These are phyloP conservation scores for Datisca glomerata DNA, from an alignment of 306 rosid genomes.

Conservation along the genomic window DNA sequence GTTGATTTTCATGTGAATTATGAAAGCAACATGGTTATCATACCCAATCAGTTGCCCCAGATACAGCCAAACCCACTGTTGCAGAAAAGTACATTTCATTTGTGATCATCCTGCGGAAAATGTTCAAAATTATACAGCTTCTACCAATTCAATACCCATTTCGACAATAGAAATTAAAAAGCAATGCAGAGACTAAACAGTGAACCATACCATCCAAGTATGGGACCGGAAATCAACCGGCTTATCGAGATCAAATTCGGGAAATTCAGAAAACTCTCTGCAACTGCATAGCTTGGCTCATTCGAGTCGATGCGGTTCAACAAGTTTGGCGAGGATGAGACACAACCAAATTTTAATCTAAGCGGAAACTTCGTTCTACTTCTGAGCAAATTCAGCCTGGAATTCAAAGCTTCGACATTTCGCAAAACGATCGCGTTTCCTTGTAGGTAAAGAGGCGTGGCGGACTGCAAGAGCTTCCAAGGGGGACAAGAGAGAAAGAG, in stretches of 20 bases:
- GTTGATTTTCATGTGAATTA: background rate
- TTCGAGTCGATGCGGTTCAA: conserved; percentile 26
- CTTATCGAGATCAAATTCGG: conserved; percentile 65
- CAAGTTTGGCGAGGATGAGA: conserved; percentile 4
- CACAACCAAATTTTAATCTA: conserved; percentile 18
- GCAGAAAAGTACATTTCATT: conserved; percentile 66
- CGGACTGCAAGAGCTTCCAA: conserved; percentile 89
- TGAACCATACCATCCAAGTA: conserved; percentile 64
- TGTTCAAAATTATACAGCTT: conserved; percentile 4
- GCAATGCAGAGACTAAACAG: background rate
- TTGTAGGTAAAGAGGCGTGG: conserved; percentile 58
- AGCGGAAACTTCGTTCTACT: conserved; percentile 28
- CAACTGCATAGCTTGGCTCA: conserved; percentile 4
- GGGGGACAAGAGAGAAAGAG: conserved; percentile 72
- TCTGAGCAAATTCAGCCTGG: conserved; percentile 34
- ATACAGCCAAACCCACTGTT: conserved; percentile 66
- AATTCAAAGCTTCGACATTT: conserved; percentile 37
- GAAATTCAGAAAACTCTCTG: conserved; percentile 45
- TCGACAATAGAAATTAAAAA: background rate
- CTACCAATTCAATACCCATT: background rate
- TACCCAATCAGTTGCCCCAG: conserved; percentile 93
- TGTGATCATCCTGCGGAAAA: conserved; percentile 53
- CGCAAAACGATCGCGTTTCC: conserved; percentile 44
- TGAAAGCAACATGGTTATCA: conserved; percentile 1
- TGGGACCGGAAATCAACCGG: conserved; percentile 70